These are phyloP conservation scores for Globisporangium orthogonon DNA, from an alignment of 352 stramenopile species.

Conservation along the genomic window DNA sequence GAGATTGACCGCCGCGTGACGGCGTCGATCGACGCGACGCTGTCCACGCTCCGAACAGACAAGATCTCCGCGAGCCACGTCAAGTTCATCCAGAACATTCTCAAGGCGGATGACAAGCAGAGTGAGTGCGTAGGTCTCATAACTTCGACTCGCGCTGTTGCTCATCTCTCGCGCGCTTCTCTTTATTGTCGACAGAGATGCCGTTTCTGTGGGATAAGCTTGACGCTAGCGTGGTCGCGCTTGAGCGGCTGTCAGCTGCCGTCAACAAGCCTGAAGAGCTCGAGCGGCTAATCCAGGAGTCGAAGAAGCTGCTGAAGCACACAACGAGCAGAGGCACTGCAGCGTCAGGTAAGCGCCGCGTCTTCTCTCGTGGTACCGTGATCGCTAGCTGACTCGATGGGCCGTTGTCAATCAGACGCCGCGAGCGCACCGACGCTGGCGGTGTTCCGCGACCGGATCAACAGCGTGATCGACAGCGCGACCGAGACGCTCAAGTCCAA, in stretches of 20 bases:
- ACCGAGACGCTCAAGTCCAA: slow-evolving; percentile 32
- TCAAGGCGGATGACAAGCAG: slow-evolving; percentile 38
- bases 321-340: background rate
- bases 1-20: slow-evolving; percentile 41
- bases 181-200: background rate
- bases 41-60: slow-evolving; percentile 52
- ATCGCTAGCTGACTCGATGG: no score
- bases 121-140: slow-evolving; percentile 7
- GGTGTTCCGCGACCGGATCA: slow-evolving; percentile 39
- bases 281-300: slow-evolving; percentile 40
- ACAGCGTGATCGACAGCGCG: slow-evolving; percentile 41
- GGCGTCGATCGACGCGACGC: slow-evolving; percentile 45
- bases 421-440: slow-evolving; percentile 17
- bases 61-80: slow-evolving; percentile 45
- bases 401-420: slow-evolving; percentile 3
- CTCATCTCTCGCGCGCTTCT: background rate
- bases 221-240: slow-evolving; percentile 34
- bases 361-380: no score
- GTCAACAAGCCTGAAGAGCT: slow-evolving; percentile 59
- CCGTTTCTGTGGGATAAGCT: slow-evolving; percentile 55
- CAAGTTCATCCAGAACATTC: slow-evolving; percentile 45
- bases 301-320: slow-evolving; percentile 40
- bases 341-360: slow-evolving; percentile 1
- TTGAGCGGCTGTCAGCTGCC: slow-evolving; percentile 36
- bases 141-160: no score